Evolutionary conservation across 108 stramenopile species (phyloP).

Genomic region (Stephanodiscus triporus): DNA sequence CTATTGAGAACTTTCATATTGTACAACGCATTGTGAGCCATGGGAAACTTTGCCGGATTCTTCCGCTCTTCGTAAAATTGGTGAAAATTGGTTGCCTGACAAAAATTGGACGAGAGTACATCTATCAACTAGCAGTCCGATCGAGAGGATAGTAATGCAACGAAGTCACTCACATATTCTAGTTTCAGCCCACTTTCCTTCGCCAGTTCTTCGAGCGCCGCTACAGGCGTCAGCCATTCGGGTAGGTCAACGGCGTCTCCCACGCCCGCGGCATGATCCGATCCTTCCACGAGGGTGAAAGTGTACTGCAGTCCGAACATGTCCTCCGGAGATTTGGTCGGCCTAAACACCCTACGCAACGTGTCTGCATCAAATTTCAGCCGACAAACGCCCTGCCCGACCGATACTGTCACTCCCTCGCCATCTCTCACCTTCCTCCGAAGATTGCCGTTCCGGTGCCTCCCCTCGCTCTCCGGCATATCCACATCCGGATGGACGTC

Average conservation of each 20-base stretch:
- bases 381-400: conserved; percentile 74
- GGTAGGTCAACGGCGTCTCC: conserved; percentile 88
- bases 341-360: conserved; percentile 61
- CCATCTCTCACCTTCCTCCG: conserved; percentile 36
- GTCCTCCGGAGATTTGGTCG: conserved; percentile 52
- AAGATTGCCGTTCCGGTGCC: conserved; percentile 39
- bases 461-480: conserved; percentile 38
- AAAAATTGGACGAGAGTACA: background rate
- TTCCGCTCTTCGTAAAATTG: conserved; percentile 74
- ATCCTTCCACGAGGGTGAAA: conserved; percentile 84
- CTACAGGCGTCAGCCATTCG: conserved; percentile 88
- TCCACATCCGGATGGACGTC: conserved; percentile 43
- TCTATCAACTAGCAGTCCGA: background rate
- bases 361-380: conserved; percentile 70
- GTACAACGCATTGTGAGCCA: conserved; percentile 72
- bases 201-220: conserved; percentile 65
- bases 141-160: background rate
- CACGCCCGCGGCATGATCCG: conserved; percentile 77
- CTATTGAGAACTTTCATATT: conserved; percentile 89
- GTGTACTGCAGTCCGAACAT: conserved; percentile 88
- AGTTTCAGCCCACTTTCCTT: conserved; percentile 79
- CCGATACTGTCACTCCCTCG: conserved; percentile 45
- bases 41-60: conserved; percentile 56
- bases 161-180: conserved; percentile 47
- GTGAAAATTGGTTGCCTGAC: conserved; percentile 72